Conservation (phyloP, 2,329 filamentous ascomycete genomes). For the Thermoascus crustaceus region DNA sequence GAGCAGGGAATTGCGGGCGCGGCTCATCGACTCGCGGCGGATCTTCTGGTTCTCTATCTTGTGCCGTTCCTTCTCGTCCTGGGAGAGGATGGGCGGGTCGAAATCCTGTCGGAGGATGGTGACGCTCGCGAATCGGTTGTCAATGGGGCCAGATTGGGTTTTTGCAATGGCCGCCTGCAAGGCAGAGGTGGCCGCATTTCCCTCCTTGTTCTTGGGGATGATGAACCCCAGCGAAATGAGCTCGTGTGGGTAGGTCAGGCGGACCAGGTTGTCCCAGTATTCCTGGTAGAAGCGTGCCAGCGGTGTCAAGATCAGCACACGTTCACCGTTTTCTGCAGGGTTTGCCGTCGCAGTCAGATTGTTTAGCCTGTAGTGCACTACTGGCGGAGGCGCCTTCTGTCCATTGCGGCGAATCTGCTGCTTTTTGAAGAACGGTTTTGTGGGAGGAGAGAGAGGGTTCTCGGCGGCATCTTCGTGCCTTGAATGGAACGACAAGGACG, state of each 20-base stretch:
- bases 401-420: slow-evolving; percentile 41
- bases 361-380: slow-evolving; percentile 90
- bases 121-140: slow-evolving; percentile 80
- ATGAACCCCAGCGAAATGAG: slow-evolving; percentile 95
- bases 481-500: slow-evolving; percentile 41
- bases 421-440: slow-evolving; percentile 64
- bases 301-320: slow-evolving; percentile 83
- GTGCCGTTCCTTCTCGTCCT: slow-evolving; percentile 82
- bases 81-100: slow-evolving; percentile 68
- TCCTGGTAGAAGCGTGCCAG: slow-evolving; percentile 86
- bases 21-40: slow-evolving; percentile 81
- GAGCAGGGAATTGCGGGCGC: slow-evolving; percentile 84
- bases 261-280: slow-evolving; percentile 91
- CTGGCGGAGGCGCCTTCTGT: slow-evolving; percentile 62
- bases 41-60: slow-evolving; percentile 84
- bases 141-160: slow-evolving; percentile 74
- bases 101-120: slow-evolving; percentile 95
- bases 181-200: slow-evolving; percentile 73
- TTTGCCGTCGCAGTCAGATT: slow-evolving; percentile 75
- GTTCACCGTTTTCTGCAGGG: slow-evolving; percentile 72
- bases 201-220: slow-evolving; percentile 85
- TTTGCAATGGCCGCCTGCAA: slow-evolving; percentile 78
- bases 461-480: slow-evolving; percentile 53
- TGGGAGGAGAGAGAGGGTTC: slow-evolving; percentile 65
- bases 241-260: slow-evolving; percentile 81